Conservation (phyloP, 2,329 filamentous ascomycete species). For the Rhynchosporium agropyri region DNA sequence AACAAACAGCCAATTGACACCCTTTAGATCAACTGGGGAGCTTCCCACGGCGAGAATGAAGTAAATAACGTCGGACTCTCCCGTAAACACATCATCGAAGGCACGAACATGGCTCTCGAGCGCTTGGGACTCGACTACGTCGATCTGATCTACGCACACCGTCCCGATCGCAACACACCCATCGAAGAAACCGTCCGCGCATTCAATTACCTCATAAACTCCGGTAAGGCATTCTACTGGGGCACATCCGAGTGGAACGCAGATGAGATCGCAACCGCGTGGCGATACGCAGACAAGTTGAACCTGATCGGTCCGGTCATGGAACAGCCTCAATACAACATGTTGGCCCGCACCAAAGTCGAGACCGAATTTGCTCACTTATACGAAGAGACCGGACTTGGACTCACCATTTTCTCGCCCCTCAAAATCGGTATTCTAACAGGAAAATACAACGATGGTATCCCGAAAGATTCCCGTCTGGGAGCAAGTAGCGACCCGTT, state of each 20-base stretch:
- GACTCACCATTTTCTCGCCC: conserved; percentile 65
- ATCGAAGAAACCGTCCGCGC: conserved; percentile 65
- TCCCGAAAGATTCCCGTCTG: conserved; percentile 61
- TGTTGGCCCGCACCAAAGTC: conserved; percentile 63
- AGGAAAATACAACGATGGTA: conserved; percentile 68
- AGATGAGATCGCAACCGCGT: conserved; percentile 65
- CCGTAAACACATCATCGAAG: conserved; percentile 71
- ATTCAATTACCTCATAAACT: conserved; percentile 71
- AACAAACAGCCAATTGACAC: conserved; percentile 11
- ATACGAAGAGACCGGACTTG: conserved; percentile 61
- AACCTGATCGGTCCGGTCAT: conserved; percentile 64
- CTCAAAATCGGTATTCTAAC: conserved; percentile 63
- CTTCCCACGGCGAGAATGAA: conserved; percentile 59
- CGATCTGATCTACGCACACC: conserved; percentile 64
- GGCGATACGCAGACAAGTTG: conserved; percentile 61
- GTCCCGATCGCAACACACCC: conserved; percentile 58
- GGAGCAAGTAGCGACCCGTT: conserved; percentile 56
- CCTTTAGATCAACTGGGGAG: conserved; percentile 64
- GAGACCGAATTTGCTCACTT: conserved; percentile 64
- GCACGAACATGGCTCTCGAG: conserved; percentile 60
- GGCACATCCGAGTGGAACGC: conserved; percentile 70
- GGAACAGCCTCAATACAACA: conserved; percentile 70
- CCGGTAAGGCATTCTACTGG: conserved; percentile 71
- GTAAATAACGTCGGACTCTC: conserved; percentile 70
- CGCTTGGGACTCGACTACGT: conserved; percentile 59